Base-by-base conservation (phyloP, 441 rosid genomes). In the Syzygium malaccense region DNA sequence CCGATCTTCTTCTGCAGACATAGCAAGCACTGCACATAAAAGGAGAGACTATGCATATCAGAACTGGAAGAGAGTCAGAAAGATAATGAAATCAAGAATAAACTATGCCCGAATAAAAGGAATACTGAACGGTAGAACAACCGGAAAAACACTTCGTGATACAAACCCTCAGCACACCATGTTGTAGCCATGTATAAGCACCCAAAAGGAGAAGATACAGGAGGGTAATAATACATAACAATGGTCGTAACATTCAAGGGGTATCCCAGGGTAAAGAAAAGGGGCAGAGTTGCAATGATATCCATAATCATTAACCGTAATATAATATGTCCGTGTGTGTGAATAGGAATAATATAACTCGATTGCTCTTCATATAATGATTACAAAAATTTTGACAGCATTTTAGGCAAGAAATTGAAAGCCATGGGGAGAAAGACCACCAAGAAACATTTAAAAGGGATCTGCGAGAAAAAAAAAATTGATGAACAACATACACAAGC, bases 1-100 rank as follows among this genome's bases (percentile, higher is more conserved):
- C 11, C 98, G 95, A 64, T 97, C 99, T 92, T 97, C 99, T 93
- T 96, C 99, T 5, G 88, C 94, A 68, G 99, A 95, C 91, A 92
- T 92, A 58, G 92, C 91, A 68, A 92, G 91, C 55, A 88, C 92
- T 91, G 86, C 57, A 89, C 9, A 80, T 83, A 33, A 80, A 87
- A 51, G 26, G n/a, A 60, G 83, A 41, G 53, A 37, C 15, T 0
- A 75, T 75, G n/a, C 83, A 75, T 75, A 41, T 75, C 53, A 75
- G 83, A 75, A 41, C 83, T 5, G 23, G 53, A 75, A 75, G 83
- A 75, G 15, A 41, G 18, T 14, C n/a, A 41, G 51, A 41, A 75
- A 25, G 8, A 75, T 41, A 20, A 75, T 75, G 51, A 75, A 75
- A 41, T 75, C 53, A 23, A 75, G n/a, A 75, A 41, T 75, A 75